Evolutionary conservation across 2,329 filamentous ascomycete species (phyloP), one percentile per base, ranked within the genome.

Genomic region (Leptographium flavum): DNA sequence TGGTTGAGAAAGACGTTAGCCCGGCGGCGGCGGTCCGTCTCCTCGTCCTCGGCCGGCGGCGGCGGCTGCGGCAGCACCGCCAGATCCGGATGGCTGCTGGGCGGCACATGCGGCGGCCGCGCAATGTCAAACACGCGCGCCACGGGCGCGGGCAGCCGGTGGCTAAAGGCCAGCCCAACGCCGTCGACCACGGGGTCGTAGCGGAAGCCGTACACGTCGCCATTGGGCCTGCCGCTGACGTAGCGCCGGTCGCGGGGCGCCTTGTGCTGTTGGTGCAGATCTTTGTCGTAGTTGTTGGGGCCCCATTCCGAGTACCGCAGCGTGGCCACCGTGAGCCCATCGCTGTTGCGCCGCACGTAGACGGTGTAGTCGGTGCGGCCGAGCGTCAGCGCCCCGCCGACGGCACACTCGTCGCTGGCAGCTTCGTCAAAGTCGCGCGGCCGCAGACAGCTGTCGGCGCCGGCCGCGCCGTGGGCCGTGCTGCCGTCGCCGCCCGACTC

Each of bases 251-350:
- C 88, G 58, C 88, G 81, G 1, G 87, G 87, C 11, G 70, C 65
- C 14, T 74, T 74, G 57, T 96, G 92, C 57, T 96, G 87, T 42
- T 76, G 76, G 55, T 87, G 80, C 7, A 98, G 76, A 58, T 98
- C 92, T 51, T 76, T 76, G 61, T 98, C 90, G 49, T 81, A 84
- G 48, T 83, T 93, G 61, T 98, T 98, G 14, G 88, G 85, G 1
- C 79, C 81, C 92, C 92, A 98, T 60, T 98, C 92, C 11, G 87
- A 83, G 58, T 93, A 98, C 52, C 79, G 88, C 53, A 98, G 76
- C 0, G 86, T 94, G 56, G 87, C 94, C 50, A 98, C 82, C 8
- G 78, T 76, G 48, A 81, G 76, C 2, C 82, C 81, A 53, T 83
- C 75, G 38, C 73, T 75, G n/a, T n/a, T n/a, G 49, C 85, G 81